A percentile compares a stretch with the other conserved stretches of the same genome.
Evolutionary conservation across 768 basidiomycete species (phyloP).

Genomic region (Clitopilus hobsonii): DNA sequence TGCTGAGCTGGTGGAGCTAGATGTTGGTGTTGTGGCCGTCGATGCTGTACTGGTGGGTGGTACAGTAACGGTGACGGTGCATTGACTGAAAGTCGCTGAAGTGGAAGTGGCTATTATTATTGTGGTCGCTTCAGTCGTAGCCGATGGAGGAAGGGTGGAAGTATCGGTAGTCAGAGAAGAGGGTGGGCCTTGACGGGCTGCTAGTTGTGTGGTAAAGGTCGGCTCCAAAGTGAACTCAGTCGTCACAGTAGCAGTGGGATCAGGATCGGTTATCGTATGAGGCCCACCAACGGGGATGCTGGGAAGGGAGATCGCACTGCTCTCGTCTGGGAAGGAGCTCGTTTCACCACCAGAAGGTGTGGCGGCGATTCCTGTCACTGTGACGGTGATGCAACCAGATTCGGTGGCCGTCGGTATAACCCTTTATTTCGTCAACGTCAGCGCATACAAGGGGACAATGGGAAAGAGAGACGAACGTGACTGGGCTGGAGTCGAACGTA

Average conservation of each 20-base stretch:
- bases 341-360: no score
- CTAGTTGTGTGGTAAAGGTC: neutral
- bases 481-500: neutral
- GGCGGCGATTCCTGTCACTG: neutral
- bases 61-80: conserved; percentile 2
- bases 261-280: neutral
- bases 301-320: no score
- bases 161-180: neutral
- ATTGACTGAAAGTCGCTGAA: neutral
- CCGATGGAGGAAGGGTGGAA: neutral
- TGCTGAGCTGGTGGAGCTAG: neutral
- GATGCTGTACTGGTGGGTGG: neutral
- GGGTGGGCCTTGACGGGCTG: neutral
- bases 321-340: no score
- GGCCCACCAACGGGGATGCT: neutral
- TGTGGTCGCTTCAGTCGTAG: no score
- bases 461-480: no score
- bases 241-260: neutral
- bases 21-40: neutral
- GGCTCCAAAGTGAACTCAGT: neutral
- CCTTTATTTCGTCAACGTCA: no score
- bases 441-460: no score
- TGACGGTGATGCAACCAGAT: neutral
- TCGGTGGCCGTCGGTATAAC: no score
- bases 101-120: no score